A percentile compares a stretch with the other conserved stretches of the same genome.
Conservation (phyloP, 129 eudicot species). For the Gnaphalium uliginosum region DNA sequence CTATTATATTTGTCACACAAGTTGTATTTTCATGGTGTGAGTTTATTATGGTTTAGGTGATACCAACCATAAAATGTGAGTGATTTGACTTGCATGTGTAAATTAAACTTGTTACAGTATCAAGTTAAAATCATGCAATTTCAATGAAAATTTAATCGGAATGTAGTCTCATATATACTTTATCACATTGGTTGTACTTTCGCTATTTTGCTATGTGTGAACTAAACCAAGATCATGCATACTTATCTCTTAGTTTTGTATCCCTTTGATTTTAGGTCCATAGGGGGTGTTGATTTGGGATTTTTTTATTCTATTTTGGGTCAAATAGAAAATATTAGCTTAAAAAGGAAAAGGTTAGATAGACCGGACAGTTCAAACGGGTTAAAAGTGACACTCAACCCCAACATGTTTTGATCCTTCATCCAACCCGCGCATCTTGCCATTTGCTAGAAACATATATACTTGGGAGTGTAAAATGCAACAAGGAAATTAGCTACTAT, state of each 20-base stretch:
- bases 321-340: not conserved
- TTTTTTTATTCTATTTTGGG: too few species aligned
- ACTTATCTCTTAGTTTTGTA: not conserved
- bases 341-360: not conserved
- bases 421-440: not conserved
- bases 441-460: not conserved
- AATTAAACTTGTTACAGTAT: not conserved
- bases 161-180: not conserved
- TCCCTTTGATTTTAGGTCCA: not conserved
- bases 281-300: too few species aligned
- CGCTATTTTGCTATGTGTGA: not conserved
- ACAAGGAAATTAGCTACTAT: not conserved
- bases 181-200: not conserved
- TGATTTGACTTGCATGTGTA: constrained; percentile 16
- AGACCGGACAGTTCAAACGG: not conserved
- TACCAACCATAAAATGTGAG: constrained; percentile 23
- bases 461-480: not conserved
- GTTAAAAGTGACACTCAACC: not conserved
- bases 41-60: constrained; percentile 4
- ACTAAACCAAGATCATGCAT: not conserved
- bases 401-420: not conserved
- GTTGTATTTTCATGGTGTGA: constrained; percentile 20
- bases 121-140: not conserved
- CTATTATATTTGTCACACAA: not conserved
- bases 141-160: not conserved